Conservation (phyloP, 495 filamentous ascomycete genomes). For the Evansstolkia leycettana region DNA sequence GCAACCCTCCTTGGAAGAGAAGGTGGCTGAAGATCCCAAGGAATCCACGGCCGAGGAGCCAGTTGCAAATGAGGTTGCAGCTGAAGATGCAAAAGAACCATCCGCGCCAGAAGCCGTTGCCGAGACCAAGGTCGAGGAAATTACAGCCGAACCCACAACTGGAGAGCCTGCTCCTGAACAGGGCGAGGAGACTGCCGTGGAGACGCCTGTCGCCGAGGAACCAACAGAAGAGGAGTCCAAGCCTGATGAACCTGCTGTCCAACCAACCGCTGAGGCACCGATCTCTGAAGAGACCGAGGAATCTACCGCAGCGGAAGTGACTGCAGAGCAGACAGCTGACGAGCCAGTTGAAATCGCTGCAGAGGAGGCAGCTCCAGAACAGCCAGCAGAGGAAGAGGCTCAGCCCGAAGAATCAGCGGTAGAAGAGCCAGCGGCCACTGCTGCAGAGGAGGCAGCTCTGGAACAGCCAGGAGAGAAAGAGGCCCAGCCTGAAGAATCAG, state of each 20-base stretch:
- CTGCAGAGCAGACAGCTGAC: neutral
- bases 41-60: constrained; percentile 1
- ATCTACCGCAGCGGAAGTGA: constrained; percentile 1
- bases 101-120: neutral
- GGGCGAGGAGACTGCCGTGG: neutral
- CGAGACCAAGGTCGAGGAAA: neutral
- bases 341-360: neutral
- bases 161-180: constrained; percentile 1
- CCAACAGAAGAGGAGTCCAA: neutral
- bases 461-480: constrained; percentile 3
- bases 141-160: constrained; percentile 1
- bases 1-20: too few relatives aligned
- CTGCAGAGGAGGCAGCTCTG: neutral
- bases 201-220: constrained; percentile 1
- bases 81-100: constrained; percentile 2
- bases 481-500: neutral
- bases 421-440: neutral
- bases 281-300: constrained; percentile 1
- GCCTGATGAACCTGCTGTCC: neutral
- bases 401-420: neutral
- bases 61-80: constrained; percentile 2
- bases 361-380: constrained; percentile 1
- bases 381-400: constrained; percentile 2
- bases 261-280: neutral
- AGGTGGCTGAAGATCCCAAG: neutral